Evolutionary conservation across 257 asterid genomes (phyloP), one percentile per base, ranked within the genome.

Genomic region (Nicotiana attenuata): DNA sequence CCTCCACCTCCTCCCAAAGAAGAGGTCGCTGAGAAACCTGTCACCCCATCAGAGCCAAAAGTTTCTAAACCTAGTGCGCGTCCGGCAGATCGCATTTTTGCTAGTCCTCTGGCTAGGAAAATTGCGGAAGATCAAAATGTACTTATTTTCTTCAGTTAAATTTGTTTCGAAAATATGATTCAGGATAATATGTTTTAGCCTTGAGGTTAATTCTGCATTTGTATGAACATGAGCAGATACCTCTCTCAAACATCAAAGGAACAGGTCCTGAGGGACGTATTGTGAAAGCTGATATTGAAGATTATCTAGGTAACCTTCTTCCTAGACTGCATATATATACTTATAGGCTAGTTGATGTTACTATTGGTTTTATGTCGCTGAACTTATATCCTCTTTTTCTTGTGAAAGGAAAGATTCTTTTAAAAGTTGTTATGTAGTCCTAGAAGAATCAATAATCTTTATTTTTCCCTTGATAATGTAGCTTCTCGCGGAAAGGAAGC

Each of bases 181-280:
- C 28, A 13, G 41, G 64, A 47, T 13, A 41, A 24, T 38, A 33
- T 77, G 59, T 9, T 82, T 11, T 41, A 24, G 41, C 26, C 9
- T 11, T 60, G 61, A 24, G 65, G 63, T 16, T 50, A 75, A 50
- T 26, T 75, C 45, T 50, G 57, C 77, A 60, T 73, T 76, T 29
- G 10, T 80, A 10, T 81, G 76, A 53, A 76, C 87, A 81, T 81
- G 82, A 84, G 66, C 89, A 96, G 99, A 90, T 96, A 83, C 59
- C 97, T 78, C 92, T 96, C 82, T 88, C 95, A 84, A 86, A 81
- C 85, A 85, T 96, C 86, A 92, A 91, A 90, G 99, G 99, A 86
- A 94, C 98, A 78, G 99, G 99, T 89, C 95, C 97, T 35, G 98
- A 93, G 82, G 98, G 99, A 19, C 92, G 90, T 85, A 90, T 96